Conservation (phyloP, 1,284 basidiomycete genomes). For the Ganoderma boninense region DNA sequence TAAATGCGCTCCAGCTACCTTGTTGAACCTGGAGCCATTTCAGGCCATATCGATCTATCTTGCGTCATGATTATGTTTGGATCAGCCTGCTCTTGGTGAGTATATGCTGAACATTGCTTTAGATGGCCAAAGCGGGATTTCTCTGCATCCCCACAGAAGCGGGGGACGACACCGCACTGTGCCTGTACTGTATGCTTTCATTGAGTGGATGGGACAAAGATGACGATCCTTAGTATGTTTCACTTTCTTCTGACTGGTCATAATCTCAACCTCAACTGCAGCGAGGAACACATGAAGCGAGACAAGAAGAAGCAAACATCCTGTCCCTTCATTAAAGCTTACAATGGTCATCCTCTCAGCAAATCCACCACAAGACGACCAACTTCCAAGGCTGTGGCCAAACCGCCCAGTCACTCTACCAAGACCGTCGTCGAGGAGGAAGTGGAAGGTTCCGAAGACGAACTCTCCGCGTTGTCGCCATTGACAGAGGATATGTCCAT, state of each 20-base stretch:
- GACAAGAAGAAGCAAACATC: slow-evolving; percentile 51
- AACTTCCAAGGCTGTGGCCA: slow-evolving; percentile 28
- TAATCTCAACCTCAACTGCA: slow-evolving; percentile 38
- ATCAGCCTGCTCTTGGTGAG: not conserved
- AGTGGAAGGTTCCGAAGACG: slow-evolving; percentile 34
- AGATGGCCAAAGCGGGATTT: slow-evolving; percentile 90
- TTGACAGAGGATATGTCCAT: slow-evolving; percentile 18
- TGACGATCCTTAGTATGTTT: slow-evolving; percentile 80
- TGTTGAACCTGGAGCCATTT: not conserved
- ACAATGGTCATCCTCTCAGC: slow-evolving; percentile 25
- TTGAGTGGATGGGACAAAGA: slow-evolving; percentile 83
- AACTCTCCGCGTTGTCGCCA: slow-evolving; percentile 23
- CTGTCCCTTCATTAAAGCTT: slow-evolving; percentile 62
- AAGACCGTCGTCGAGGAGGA: slow-evolving; percentile 11
- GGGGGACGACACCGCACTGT: slow-evolving; percentile 79
- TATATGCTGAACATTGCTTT: not conserved
- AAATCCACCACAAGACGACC: slow-evolving; percentile 35
- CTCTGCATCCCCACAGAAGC: slow-evolving; percentile 70
- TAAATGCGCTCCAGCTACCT: not conserved
- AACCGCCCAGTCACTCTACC: slow-evolving; percentile 31
- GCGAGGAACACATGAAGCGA: slow-evolving; percentile 73
- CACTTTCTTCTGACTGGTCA: not conserved
- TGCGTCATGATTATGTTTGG: not conserved
- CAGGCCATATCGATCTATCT: slow-evolving; percentile 10
- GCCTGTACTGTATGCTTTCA: slow-evolving; percentile 79